Evolutionary conservation across 129 eudicot species (phyloP).

Genomic region (Kitagawia praeruptora): DNA sequence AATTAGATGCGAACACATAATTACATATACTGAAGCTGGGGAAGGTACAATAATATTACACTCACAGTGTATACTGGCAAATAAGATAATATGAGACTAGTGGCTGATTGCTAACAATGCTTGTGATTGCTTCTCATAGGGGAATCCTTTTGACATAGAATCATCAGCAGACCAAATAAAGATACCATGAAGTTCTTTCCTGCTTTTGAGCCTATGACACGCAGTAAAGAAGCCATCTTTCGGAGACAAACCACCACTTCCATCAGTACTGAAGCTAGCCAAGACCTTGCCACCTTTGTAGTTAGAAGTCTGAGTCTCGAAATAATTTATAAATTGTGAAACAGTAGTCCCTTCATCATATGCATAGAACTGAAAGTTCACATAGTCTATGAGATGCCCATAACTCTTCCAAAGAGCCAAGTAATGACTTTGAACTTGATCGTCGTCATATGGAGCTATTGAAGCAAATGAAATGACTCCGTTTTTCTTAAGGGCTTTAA

Average conservation of each 20-base stretch:
- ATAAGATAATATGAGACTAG: conserved; percentile 8
- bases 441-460: conserved; percentile 69
- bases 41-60: neutral
- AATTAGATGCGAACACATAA: neutral
- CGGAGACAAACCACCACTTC: conserved; percentile 34
- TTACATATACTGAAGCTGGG: neutral
- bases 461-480: conserved; percentile 59
- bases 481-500: conserved; percentile 46
- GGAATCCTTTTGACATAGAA: conserved; percentile 30
- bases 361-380: conserved; percentile 75
- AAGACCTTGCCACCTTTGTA: conserved; percentile 39
- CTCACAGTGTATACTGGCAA: neutral
- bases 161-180: conserved; percentile 55
- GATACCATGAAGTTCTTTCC: conserved; percentile 30
- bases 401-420: conserved; percentile 62
- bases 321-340: conserved; percentile 35
- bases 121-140: conserved; percentile 39
- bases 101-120: conserved; percentile 25
- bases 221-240: conserved; percentile 33
- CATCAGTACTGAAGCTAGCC: conserved; percentile 35
- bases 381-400: conserved; percentile 53
- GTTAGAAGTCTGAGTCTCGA: conserved; percentile 21
- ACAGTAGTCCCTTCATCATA: conserved; percentile 52
- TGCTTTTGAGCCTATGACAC: conserved; percentile 26
- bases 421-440: conserved; percentile 64